These are phyloP conservation scores for Chalciporus pseudorubinellus DNA, from an alignment of 768 basidiomycete species.

Conservation along the genomic window DNA sequence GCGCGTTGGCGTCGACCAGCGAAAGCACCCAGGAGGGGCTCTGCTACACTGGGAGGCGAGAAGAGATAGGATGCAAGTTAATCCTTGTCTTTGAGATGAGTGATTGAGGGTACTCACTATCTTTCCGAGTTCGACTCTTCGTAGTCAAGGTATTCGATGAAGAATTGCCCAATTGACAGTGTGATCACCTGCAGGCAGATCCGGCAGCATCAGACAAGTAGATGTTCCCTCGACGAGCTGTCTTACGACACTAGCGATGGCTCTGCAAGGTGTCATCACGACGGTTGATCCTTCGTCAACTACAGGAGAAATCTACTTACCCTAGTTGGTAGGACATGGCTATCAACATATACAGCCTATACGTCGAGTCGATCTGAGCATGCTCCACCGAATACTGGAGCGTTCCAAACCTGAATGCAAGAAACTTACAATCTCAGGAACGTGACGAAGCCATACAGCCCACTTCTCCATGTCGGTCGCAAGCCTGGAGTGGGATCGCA, in stretches of 20 bases:
- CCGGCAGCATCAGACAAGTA: no score
- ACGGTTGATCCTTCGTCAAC: neutral
- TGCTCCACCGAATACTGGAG: neutral
- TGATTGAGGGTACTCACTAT: constrained; percentile 19
- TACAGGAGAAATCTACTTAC: constrained; percentile 39
- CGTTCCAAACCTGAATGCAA: neutral
- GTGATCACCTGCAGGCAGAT: constrained; percentile 45
- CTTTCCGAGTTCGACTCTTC: constrained; percentile 14
- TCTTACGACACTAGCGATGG: constrained; percentile 26
- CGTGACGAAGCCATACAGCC: constrained; percentile 56
- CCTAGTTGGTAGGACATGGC: constrained; percentile 71
- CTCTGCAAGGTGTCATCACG: constrained; percentile 18
- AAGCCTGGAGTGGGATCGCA: constrained; percentile 40
- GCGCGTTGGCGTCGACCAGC: constrained; percentile 5
- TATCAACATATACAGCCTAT: constrained; percentile 68
- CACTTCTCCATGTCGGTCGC: constrained; percentile 51
- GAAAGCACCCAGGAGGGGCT: constrained; percentile 22
- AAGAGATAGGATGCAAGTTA: neutral
- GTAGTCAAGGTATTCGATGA: constrained; percentile 39
- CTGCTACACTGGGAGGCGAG: constrained; percentile 25
- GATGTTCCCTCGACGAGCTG: neutral
- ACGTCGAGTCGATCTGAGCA: constrained; percentile 1
- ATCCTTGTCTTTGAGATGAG: neutral
- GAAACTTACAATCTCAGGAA: constrained; percentile 57
- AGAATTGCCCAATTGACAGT: constrained; percentile 57